Conservation (phyloP, 2,329 filamentous ascomycete genomes). For the Colletotrichum sublineola region DNA sequence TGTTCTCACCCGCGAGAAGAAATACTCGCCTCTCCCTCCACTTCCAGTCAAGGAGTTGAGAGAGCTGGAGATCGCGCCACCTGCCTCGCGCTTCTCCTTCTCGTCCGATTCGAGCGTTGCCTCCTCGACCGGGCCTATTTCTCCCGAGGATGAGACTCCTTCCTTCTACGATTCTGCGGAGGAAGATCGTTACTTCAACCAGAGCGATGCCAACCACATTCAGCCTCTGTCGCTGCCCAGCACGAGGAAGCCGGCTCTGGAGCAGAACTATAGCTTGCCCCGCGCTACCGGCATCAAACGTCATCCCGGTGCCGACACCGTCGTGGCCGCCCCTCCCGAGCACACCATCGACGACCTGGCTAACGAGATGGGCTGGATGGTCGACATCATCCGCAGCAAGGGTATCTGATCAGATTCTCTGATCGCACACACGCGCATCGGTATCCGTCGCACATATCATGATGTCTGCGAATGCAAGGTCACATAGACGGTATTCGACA, state of each 20-base stretch:
- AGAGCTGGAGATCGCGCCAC: slow-evolving; percentile 21
- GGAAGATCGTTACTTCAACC: slow-evolving; percentile 53
- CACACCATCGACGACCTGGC: slow-evolving; percentile 57
- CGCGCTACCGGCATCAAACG: slow-evolving; percentile 47
- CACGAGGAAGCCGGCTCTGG: slow-evolving; percentile 43
- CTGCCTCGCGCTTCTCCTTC: slow-evolving; percentile 48
- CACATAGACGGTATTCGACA: slow-evolving; percentile 18
- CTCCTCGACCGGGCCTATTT: slow-evolving; percentile 55
- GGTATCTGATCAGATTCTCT: slow-evolving; percentile 39
- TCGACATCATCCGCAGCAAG: slow-evolving; percentile 59
- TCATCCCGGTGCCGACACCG: slow-evolving; percentile 35
- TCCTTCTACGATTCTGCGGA: slow-evolving; percentile 64
- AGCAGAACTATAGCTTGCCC: slow-evolving; percentile 62
- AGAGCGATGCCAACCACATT: slow-evolving; percentile 52
- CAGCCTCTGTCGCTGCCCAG: slow-evolving; percentile 44
- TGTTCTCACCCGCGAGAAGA: slow-evolving; percentile 46
- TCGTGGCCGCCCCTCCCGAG: slow-evolving; percentile 54
- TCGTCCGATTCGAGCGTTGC: slow-evolving; percentile 50
- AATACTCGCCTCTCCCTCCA: slow-evolving; percentile 32
- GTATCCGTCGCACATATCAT: slow-evolving; percentile 1
- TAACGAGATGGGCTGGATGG: slow-evolving; percentile 66
- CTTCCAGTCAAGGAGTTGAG: slow-evolving; percentile 20
- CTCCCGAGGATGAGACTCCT: slow-evolving; percentile 57
- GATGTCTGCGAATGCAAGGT: slow-evolving; percentile 3
- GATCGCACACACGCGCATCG: not conserved